These are phyloP conservation scores for Candida vaughaniae DNA, from an alignment of 805 yeast species.

Conservation along the genomic window DNA sequence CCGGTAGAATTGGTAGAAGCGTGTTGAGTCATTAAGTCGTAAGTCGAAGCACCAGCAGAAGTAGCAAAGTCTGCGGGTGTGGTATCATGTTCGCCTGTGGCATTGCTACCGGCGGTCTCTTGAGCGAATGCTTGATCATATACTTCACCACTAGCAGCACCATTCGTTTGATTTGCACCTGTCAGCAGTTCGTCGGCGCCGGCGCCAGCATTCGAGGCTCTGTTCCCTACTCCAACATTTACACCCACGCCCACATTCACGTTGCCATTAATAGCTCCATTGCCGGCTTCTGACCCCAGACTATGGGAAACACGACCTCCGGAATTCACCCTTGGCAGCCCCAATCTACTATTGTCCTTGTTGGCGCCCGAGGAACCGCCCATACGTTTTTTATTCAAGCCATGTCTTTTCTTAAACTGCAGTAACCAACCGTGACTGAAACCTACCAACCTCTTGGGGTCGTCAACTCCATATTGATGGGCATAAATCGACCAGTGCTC, in stretches of 20 bases:
- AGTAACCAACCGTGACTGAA: slow-evolving; percentile 66
- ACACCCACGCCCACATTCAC: neutral
- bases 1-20: slow-evolving; percentile 2
- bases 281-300: neutral
- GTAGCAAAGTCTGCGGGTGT: slow-evolving; percentile 9
- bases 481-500: slow-evolving; percentile 59
- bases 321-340: too few relatives aligned
- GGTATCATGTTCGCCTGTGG: slow-evolving; percentile 8
- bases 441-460: slow-evolving; percentile 54
- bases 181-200: slow-evolving; percentile 3
- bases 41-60: slow-evolving; percentile 10
- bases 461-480: slow-evolving; percentile 54
- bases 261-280: too few relatives aligned
- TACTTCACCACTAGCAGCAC: slow-evolving; percentile 11
- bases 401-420: slow-evolving; percentile 60
- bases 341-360: too few relatives aligned
- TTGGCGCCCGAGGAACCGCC: too few relatives aligned
- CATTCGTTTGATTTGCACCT: slow-evolving; percentile 4
- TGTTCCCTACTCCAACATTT: neutral
- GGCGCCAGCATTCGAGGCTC: neutral
- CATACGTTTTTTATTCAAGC: slow-evolving; percentile 37
- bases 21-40: slow-evolving; percentile 22
- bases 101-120: slow-evolving; percentile 6
- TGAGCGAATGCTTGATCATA: slow-evolving; percentile 16
- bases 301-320: neutral